Evolutionary conservation across 345 rosid genomes (phyloP).

Genomic region (Ricinus communis): DNA sequence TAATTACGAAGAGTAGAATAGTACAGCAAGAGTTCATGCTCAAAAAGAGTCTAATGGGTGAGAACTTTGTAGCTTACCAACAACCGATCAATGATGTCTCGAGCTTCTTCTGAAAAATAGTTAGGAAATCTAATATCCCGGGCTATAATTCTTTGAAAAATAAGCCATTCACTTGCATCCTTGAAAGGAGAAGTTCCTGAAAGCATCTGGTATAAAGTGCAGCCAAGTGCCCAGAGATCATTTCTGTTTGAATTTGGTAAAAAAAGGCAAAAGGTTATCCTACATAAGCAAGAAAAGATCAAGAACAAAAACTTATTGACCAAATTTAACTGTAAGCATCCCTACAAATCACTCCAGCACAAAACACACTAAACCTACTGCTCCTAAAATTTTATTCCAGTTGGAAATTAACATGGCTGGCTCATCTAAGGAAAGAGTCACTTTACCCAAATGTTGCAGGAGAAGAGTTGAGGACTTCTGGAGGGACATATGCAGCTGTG

Average conservation of each 20-base stretch:
- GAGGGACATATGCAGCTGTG: constrained; percentile 98
- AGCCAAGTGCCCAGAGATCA: constrained; percentile 99
- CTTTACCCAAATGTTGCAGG: constrained; percentile 95
- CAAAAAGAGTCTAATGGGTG: constrained; percentile 2
- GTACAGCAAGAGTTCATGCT: constrained; percentile 12
- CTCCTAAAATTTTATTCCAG: constrained; percentile 1
- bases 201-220: constrained; percentile 99
- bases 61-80: constrained; percentile 56
- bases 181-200: constrained; percentile 98
- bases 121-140: constrained; percentile 88
- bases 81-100: constrained; percentile 77
- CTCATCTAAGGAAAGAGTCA: constrained; percentile 2
- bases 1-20: neutral
- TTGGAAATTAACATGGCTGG: neutral
- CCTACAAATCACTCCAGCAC: no score
- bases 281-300: constrained; percentile 23
- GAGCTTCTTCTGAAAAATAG: constrained; percentile 85
- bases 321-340: neutral
- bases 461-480: constrained; percentile 97
- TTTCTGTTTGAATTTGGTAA: constrained; percentile 64
- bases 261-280: constrained; percentile 32
- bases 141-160: constrained; percentile 92
- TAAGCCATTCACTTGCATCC: constrained; percentile 98
- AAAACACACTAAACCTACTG: neutral
- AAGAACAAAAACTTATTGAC: constrained; percentile 19